Conservation (phyloP, 2,329 filamentous ascomycete genomes). For the Mollisiaceae sp. region DNA sequence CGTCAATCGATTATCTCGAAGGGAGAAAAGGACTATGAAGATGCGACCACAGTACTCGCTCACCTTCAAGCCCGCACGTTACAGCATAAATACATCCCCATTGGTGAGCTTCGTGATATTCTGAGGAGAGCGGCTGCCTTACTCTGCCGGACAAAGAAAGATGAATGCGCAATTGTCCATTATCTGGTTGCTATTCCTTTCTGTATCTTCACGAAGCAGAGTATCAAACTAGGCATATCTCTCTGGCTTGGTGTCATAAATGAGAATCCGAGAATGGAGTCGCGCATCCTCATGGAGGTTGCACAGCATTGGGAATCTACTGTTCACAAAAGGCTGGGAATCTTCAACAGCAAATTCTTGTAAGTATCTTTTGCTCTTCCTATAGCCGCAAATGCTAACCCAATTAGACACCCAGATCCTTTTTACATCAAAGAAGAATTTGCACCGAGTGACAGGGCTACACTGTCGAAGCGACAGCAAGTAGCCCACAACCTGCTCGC, state of each 20-base stretch:
- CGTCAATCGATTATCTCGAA: conserved; percentile 48
- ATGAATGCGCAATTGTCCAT: conserved; percentile 80
- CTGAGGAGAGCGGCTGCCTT: conserved; percentile 85
- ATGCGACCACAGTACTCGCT: conserved; percentile 68
- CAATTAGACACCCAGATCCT: conserved; percentile 73
- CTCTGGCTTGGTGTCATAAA: conserved; percentile 97
- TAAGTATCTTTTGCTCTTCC: conserved; percentile 46
- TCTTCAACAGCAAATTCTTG: conserved; percentile 77
- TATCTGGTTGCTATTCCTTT: conserved; percentile 94
- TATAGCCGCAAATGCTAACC: not conserved
- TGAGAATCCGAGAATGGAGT: conserved; percentile 88
- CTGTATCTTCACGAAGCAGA: conserved; percentile 89
- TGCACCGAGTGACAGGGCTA: conserved; percentile 82
- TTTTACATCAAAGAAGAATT: conserved; percentile 94
- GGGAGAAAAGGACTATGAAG: conserved; percentile 59
- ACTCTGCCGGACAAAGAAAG: conserved; percentile 76
- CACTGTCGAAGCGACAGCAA: conserved; percentile 76
- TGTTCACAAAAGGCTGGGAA: conserved; percentile 75
- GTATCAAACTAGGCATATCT: conserved; percentile 93
- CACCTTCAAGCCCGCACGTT: conserved; percentile 75
- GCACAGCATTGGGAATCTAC: conserved; percentile 90
- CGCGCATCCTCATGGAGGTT: conserved; percentile 84
- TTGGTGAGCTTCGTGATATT: conserved; percentile 78
- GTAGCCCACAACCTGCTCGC: conserved; percentile 81
- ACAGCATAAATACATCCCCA: conserved; percentile 70